Evolutionary conservation across 2,329 filamentous ascomycete genomes (phyloP), one percentile per base, ranked within the genome.

Genomic region (Ophiosphaerella korrae): DNA sequence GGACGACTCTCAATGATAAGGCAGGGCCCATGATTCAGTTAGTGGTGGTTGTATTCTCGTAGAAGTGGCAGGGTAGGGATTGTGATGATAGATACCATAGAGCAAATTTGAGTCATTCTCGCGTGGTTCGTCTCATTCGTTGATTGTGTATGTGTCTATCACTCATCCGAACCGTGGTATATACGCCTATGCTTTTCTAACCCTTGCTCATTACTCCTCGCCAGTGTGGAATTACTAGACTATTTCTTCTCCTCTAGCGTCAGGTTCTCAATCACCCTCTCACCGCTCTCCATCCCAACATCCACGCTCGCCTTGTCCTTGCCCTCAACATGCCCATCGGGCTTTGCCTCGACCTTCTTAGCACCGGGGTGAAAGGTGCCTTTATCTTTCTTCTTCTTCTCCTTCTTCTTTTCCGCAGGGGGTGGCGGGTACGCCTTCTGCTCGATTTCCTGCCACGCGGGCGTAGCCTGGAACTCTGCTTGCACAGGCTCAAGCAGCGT

Each of bases 371-470:
- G 82, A 53, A 83, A 80, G 1, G 84, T 82, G 1, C 89, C 89
- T 75, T 88, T 87, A 64, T 92, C 85, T 81, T 92, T 94, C 65
- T 85, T 85, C 58, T 82, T 79, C 67, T 82, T 85, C 76, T 91
- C 89, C 78, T 90, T 87, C 71, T 83, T 82, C 60, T 84, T 82
- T 3, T 77, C 74, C 23, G 79, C 78, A 0, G 82, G 79, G 7
- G 78, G 78, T 84, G 80, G 84, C 14, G 94, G 94, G 82, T 97
- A 99, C 26, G 92, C 94, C 71, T 88, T 87, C 45, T 83, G 71
- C 43, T 87, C 83, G 46, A 91, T 82, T 50, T 86, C 84, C 76
- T 96, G 88, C 92, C 92, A 97, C 67, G 92, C 90, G 26, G 82
- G 67, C 0, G 84, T 88, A 0, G 81, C 82, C 56, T 88, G 77